Base-by-base conservation (phyloP, 768 basidiomycete genomes). In the Termitomyces sp. region DNA sequence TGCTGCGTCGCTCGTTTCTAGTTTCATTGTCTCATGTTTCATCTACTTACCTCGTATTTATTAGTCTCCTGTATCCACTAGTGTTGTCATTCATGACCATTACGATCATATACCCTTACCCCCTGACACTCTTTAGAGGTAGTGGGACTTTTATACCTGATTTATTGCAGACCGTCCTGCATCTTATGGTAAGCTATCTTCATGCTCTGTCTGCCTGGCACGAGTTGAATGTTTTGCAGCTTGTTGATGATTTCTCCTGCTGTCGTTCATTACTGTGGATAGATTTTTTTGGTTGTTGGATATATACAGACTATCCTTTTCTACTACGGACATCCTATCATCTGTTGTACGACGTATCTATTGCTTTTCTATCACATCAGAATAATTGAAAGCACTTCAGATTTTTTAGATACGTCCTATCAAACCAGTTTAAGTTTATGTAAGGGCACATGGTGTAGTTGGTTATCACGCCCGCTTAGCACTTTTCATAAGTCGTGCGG, bases 391-490 rank as follows among this genome's bases (percentile, higher is more conserved):
- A n/a, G n/a, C n/a, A n/a, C n/a, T n/a, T n/a, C n/a, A n/a, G n/a
- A n/a, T n/a, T n/a, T n/a, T n/a, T n/a, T n/a, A n/a, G n/a, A n/a
- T n/a, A n/a, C n/a, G n/a, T n/a, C n/a, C n/a, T n/a, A n/a, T n/a
- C n/a, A n/a, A n/a, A n/a, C n/a, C n/a, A n/a, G n/a, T n/a, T n/a
- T n/a, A n/a, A n/a, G n/a, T n/a, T n/a, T n/a, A n/a, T n/a, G n/a
- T n/a, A n/a, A 26, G 26, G 26, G 66, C 67, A 67, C 64, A 67
- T 68, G 63, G 68, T 68, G 68, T 69, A 67, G 68, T 69, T 68
- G 68, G 67, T 67, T 68, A 69, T 69, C 67, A 64, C 68, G 65
- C 63, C 65, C 68, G 64, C 67, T 69, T 69, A 65, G 68, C 68
- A 69, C 16, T n/a, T 13, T 20, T 7, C 2, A 0, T 1, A 13